phyloP scores from a whole-genome alignment of 2,329 filamentous ascomycete genomes.

The Exophiala oligosperma region DNA sequence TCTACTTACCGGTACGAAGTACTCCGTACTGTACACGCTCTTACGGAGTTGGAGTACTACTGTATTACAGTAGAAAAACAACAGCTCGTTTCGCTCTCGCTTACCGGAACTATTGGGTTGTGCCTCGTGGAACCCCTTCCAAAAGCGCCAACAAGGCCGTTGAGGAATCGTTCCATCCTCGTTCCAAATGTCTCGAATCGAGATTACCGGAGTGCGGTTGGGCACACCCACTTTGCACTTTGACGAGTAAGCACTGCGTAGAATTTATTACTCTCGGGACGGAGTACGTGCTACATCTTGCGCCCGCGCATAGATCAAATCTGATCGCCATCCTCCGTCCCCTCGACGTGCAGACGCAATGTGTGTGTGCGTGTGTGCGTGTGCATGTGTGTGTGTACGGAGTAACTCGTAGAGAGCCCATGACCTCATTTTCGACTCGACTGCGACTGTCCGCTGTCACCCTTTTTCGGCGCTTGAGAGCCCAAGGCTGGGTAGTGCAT shows the following conservation, averaged over 20 bases:
- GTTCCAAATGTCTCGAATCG: conserved; percentile 25
- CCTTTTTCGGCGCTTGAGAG: background rate
- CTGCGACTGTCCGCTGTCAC: background rate
- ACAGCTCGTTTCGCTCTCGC: conserved; percentile 10
- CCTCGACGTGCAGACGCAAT: too few species aligned
- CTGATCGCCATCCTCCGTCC: background rate
- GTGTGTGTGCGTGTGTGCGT: too few species aligned
- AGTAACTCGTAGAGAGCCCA: background rate
- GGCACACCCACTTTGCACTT: background rate
- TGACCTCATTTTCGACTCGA: background rate
- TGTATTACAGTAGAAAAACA: background rate
- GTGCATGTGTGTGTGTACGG: too few species aligned
- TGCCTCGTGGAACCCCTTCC: conserved; percentile 5
- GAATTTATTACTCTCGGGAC: too few species aligned
- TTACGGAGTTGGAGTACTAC: too few species aligned
- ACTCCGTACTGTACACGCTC: too few species aligned
- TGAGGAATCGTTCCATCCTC: conserved; percentile 21
- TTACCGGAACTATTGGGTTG: conserved; percentile 2
- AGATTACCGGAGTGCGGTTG: conserved; percentile 19
- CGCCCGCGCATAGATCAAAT: background rate
- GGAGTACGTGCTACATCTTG: background rate
- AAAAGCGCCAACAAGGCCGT: conserved; percentile 4
- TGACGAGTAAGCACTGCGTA: too few species aligned
- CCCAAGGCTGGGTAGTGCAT: conserved; percentile 1
- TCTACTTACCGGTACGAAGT: background rate